These are phyloP conservation scores for Kwoniella sp. DNA, from an alignment of 768 basidiomycete genomes.

Conservation along the genomic window DNA sequence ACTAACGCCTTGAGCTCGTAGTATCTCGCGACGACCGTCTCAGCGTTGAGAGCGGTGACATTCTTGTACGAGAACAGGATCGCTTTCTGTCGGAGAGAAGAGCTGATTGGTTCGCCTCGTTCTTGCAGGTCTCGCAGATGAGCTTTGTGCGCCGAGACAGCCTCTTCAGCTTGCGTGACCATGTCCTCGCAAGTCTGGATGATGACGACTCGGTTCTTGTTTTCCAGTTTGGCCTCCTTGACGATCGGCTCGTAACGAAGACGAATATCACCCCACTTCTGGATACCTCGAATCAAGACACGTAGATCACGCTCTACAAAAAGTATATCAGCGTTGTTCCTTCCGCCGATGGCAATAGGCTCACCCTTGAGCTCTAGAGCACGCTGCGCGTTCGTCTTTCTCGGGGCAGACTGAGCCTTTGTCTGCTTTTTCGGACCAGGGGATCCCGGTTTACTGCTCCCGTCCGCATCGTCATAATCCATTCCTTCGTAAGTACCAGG, in stretches of 20 bases:
- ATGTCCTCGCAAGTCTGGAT: constrained; percentile 90
- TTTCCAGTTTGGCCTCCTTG: constrained; percentile 80
- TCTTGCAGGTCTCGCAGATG: constrained; percentile 75
- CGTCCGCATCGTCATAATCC: constrained; percentile 65
- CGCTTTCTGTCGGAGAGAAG: constrained; percentile 95
- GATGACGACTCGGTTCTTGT: constrained; percentile 93
- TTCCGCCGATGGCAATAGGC: constrained; percentile 8
- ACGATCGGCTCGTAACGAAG: constrained; percentile 93
- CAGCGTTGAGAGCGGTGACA: constrained; percentile 93
- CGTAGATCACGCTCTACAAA: constrained; percentile 85
- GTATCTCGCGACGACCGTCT: constrained; percentile 87
- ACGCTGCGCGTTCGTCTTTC: constrained; percentile 90
- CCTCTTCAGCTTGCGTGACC: constrained; percentile 77
- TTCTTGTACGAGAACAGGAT: constrained; percentile 87
- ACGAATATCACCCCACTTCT: constrained; percentile 96
- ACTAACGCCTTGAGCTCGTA: constrained; percentile 86
- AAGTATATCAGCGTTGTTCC: constrained; percentile 3
- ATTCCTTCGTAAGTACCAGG: constrained; percentile 79
- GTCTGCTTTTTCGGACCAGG: constrained; percentile 72
- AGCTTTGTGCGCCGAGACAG: constrained; percentile 80
- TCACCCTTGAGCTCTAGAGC: constrained; percentile 84
- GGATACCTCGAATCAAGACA: constrained; percentile 88
- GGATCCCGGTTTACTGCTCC: constrained; percentile 62
- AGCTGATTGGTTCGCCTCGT: constrained; percentile 83
- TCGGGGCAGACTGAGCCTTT: constrained; percentile 60